These are phyloP conservation scores for Candida fluviatilis DNA, from an alignment of 805 yeast genomes.

Conservation along the genomic window DNA sequence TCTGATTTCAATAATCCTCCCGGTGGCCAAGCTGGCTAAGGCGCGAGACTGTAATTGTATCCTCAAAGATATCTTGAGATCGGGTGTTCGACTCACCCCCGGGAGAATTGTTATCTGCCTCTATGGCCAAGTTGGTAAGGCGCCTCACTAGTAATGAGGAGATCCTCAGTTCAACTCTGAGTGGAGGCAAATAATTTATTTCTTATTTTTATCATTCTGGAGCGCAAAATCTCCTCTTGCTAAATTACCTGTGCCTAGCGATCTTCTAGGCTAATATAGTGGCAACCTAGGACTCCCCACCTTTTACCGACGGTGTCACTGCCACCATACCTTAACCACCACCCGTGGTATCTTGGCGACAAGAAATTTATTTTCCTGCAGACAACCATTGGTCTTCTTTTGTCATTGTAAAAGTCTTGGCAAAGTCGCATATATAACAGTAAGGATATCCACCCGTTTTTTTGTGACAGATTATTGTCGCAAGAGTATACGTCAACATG, in stretches of 20 bases:
- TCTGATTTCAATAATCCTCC: conserved; percentile 10
- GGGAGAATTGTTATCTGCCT: conserved; percentile 4
- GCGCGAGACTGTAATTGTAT: conserved; percentile 19
- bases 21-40: conserved; percentile 22
- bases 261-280: neutral
- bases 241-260: too few species aligned
- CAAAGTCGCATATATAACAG: neutral
- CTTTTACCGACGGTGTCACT: too few species aligned
- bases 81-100: conserved; percentile 22
- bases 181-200: conserved; percentile 6
- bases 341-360: conserved; percentile 2
- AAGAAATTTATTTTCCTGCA: neutral
- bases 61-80: conserved; percentile 16
- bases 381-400: neutral
- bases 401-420: neutral
- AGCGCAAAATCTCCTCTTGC: too few species aligned
- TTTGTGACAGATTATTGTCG: too few species aligned
- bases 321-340: neutral
- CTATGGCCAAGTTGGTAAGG: conserved; percentile 9
- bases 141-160: conserved; percentile 9
- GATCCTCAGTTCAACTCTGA: conserved; percentile 9
- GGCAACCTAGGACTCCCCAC: neutral
- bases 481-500: too few species aligned
- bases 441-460: neutral
- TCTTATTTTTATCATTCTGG: too few species aligned